Percentiles rank a stretch among this genome's conserved stretches.
Evolutionary conservation across 768 basidiomycete species (phyloP).

Genomic region (Leucogyrophana mollusca): DNA sequence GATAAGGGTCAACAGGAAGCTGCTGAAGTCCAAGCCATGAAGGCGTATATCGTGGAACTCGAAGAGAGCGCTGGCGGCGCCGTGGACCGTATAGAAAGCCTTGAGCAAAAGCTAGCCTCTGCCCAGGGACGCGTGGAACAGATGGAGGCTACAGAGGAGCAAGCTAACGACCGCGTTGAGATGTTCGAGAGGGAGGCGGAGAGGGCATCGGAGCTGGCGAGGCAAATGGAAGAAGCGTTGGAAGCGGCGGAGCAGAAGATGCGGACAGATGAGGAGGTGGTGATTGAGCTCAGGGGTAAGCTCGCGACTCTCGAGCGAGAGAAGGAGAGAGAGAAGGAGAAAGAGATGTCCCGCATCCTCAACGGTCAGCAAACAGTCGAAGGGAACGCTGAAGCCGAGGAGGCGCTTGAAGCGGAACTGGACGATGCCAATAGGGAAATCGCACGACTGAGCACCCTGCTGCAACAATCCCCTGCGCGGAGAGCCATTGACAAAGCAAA

Average conservation of each 20-base stretch:
- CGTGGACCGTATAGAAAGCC: slow-evolving; percentile 49
- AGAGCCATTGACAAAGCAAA: slow-evolving; percentile 78
- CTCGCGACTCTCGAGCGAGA: slow-evolving; percentile 59
- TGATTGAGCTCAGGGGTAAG: slow-evolving; percentile 50
- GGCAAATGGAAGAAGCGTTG: slow-evolving; percentile 75
- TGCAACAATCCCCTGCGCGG: slow-evolving; percentile 71
- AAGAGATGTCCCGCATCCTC: slow-evolving; percentile 20
- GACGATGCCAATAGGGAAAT: slow-evolving; percentile 78
- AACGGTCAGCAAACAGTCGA: slow-evolving; percentile 24
- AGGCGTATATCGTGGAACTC: slow-evolving; percentile 54
- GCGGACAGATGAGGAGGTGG: slow-evolving; percentile 53
- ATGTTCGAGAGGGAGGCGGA: slow-evolving; percentile 52
- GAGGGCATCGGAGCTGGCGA: slow-evolving; percentile 52
- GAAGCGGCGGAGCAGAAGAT: slow-evolving; percentile 75
- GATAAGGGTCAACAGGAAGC: slow-evolving; percentile 19
- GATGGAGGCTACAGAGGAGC: slow-evolving; percentile 44
- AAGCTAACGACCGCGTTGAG: slow-evolving; percentile 47
- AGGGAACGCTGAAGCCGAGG: slow-evolving; percentile 52
- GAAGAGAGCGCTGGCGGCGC: slow-evolving; percentile 57
- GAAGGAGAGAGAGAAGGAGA: slow-evolving; percentile 35
- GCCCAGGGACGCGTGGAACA: slow-evolving; percentile 45
- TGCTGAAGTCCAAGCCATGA: slow-evolving; percentile 37
- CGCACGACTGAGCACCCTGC: slow-evolving; percentile 59
- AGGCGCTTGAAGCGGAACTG: slow-evolving; percentile 71
- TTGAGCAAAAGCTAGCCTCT: slow-evolving; percentile 54